Evolutionary conservation across 345 rosid species (phyloP).

Genomic region (Camelina neglecta): DNA sequence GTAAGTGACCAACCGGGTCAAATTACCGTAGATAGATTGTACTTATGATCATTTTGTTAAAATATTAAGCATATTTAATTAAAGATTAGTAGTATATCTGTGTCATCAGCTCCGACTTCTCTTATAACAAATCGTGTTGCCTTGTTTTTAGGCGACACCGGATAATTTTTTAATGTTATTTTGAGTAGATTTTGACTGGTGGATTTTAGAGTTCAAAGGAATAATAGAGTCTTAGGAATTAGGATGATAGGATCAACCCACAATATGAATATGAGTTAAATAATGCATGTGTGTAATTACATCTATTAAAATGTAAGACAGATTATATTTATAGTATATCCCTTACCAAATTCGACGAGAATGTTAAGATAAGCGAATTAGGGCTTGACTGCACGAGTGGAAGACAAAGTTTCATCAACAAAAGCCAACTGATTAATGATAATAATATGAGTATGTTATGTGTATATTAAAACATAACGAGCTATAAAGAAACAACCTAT

Average conservation of each 20-base stretch:
- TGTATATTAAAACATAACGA: not conserved
- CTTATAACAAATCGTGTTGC: slow-evolving; percentile 42
- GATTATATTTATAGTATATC: not conserved
- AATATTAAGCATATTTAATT: slow-evolving; percentile 17
- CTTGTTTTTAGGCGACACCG: slow-evolving; percentile 50
- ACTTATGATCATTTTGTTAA: slow-evolving; percentile 1
- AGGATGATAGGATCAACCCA: slow-evolving; percentile 13
- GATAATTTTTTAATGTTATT: slow-evolving; percentile 35
- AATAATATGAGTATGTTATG: not conserved
- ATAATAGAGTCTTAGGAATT: slow-evolving; percentile 4
- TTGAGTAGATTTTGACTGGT: slow-evolving; percentile 39
- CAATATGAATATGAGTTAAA: slow-evolving; percentile 23
- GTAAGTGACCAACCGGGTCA: slow-evolving; percentile 20
- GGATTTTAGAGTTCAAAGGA: slow-evolving; percentile 15
- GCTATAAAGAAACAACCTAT: slow-evolving; percentile 24
- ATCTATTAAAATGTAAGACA: not conserved
- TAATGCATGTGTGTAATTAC: slow-evolving; percentile 27
- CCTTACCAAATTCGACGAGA: slow-evolving; percentile 36
- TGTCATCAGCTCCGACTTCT: slow-evolving; percentile 37
- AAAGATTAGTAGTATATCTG: slow-evolving; percentile 20
- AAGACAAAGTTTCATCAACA: slow-evolving; percentile 21
- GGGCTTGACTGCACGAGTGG: slow-evolving; percentile 69
- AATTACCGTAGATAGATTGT: not conserved
- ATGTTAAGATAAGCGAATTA: slow-evolving; percentile 24
- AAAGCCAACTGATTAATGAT: slow-evolving; percentile 22